A percentile compares a stretch with the other conserved stretches of the same genome.
These are phyloP conservation scores for Wickerhamomyces sydowiorum DNA, from an alignment of 805 yeast genomes.

Conservation along the genomic window DNA sequence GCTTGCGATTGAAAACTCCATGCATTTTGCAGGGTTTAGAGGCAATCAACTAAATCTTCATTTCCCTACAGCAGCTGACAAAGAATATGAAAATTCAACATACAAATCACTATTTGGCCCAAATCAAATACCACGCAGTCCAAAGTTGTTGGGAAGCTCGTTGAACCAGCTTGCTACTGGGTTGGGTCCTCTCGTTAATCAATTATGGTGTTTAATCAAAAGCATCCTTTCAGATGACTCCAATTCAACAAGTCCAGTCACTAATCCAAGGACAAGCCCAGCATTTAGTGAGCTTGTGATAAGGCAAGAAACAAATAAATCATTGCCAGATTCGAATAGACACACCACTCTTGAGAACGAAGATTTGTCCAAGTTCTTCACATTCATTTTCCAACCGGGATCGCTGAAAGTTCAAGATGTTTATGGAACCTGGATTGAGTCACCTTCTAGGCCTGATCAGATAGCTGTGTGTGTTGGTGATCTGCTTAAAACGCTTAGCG, in stretches of 20 bases:
- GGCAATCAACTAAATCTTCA: too few relatives aligned
- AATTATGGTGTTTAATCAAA: neutral
- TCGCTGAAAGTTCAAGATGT: slow-evolving; percentile 38
- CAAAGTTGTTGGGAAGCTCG: neutral
- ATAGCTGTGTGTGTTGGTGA: slow-evolving; percentile 38
- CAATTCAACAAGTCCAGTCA: too few relatives aligned
- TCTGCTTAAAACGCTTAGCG: slow-evolving; percentile 37
- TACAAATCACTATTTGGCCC: neutral
- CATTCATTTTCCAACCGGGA: slow-evolving; percentile 32
- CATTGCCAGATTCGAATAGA: too few relatives aligned
- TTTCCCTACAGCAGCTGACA: too few relatives aligned
- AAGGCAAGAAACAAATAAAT: too few relatives aligned
- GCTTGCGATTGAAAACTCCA: slow-evolving; percentile 23
- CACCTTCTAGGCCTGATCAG: slow-evolving; percentile 27
- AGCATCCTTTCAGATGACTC: too few relatives aligned
- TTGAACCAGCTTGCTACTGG: neutral
- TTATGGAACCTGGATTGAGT: slow-evolving; percentile 39
- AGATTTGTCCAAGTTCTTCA: slow-evolving; percentile 14
- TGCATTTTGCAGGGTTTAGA: neutral
- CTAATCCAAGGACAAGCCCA: too few relatives aligned
- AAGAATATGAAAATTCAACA: neutral
- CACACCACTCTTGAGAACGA: neutral
- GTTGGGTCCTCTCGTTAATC: neutral
- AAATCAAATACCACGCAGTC: neutral
- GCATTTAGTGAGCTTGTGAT: too few relatives aligned